Evolutionary conservation across 139 green algal species (phyloP).

Genomic region (Chlorella vulgaris): DNA sequence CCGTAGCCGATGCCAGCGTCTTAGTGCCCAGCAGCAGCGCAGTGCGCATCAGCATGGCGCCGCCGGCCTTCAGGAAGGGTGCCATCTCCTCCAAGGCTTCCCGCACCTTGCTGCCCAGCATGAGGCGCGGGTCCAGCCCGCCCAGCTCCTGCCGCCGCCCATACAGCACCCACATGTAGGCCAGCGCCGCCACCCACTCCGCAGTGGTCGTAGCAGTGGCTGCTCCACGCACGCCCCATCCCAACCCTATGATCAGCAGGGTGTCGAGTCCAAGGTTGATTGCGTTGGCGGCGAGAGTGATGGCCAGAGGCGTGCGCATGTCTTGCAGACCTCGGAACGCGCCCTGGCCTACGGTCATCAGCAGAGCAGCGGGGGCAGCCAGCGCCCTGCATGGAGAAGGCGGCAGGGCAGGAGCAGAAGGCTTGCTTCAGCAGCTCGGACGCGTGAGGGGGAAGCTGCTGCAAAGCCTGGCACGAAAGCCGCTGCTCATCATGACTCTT

Average conservation of each 20-base stretch:
- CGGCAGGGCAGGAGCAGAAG: neutral
- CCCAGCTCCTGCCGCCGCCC: slow-evolving; percentile 40
- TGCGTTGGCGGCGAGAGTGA: slow-evolving; percentile 65
- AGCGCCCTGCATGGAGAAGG: slow-evolving; percentile 39
- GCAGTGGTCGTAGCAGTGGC: slow-evolving; percentile 53
- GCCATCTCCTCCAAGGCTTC: slow-evolving; percentile 27
- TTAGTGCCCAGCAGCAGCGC: slow-evolving; percentile 72
- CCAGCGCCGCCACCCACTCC: slow-evolving; percentile 61
- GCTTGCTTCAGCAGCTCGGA: too few relatives aligned
- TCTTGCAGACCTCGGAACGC: slow-evolving; percentile 77
- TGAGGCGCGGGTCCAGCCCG: slow-evolving; percentile 8
- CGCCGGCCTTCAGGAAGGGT: slow-evolving; percentile 58
- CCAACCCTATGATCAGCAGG: slow-evolving; percentile 46
- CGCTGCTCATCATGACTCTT: too few relatives aligned
- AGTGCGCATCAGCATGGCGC: slow-evolving; percentile 72
- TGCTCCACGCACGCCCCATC: slow-evolving; percentile 60
- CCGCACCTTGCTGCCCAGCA: neutral
- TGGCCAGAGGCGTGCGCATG: slow-evolving; percentile 72
- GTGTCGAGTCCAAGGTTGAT: slow-evolving; percentile 70
- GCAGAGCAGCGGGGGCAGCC: slow-evolving; percentile 68
- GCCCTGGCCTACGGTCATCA: slow-evolving; percentile 70
- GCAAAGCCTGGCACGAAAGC: too few relatives aligned
- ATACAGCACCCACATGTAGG: slow-evolving; percentile 57
- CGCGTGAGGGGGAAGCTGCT: too few relatives aligned
- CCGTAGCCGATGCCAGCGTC: slow-evolving; percentile 68